Evolutionary conservation across 148 eudicot species (phyloP), one percentile per base, ranked within the genome.

Genomic region (Heliamphora exappendiculata): DNA sequence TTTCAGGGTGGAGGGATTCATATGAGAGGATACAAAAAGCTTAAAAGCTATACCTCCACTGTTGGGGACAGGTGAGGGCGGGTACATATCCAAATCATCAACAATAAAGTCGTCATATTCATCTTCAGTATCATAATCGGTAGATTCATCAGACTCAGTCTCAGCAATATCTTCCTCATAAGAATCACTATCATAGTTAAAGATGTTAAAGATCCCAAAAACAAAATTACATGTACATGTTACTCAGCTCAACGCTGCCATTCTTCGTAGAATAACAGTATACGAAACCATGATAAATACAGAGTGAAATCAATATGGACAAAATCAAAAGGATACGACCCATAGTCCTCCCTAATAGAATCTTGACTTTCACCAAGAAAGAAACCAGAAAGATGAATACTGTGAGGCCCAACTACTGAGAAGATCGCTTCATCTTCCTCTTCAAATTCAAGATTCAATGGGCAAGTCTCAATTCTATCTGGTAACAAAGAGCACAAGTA

Each of bases 311-410:
- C 28, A 67, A 26, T 72, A 20, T n/a, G 34, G 22, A 17, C 14
- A 28, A 33, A 59, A 75, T 41, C 9, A 59, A 75, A 84, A 94
- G 97, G 97, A 95, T 95, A 95, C 98, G 77, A 70, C 33, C 78
- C 96, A 72, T 72, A 74, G 33, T 81, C 89, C 74, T 86, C 85
- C 45, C 72, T 62, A 29, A 36, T 67, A 26, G 24, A 14, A 47
- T 82, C 87, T 47, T 78, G 83, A 34, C 26, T 34, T 33, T 75
- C 80, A 28, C 78, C 84, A 41, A 75, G 80, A 72, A 91, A 72
- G 76, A 88, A 88, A 50, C 99, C 99, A 77, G 97, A 86, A 1
- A 95, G 86, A 79, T 95, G 97, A 70, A 95, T 80, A 68, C 93
- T 89, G 64, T 89, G 87, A 22, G 96, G 90, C 17, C 99, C 99